Evolutionary conservation across 2,329 filamentous ascomycete genomes (phyloP).

Genomic region (Stenocarpella maydis): DNA sequence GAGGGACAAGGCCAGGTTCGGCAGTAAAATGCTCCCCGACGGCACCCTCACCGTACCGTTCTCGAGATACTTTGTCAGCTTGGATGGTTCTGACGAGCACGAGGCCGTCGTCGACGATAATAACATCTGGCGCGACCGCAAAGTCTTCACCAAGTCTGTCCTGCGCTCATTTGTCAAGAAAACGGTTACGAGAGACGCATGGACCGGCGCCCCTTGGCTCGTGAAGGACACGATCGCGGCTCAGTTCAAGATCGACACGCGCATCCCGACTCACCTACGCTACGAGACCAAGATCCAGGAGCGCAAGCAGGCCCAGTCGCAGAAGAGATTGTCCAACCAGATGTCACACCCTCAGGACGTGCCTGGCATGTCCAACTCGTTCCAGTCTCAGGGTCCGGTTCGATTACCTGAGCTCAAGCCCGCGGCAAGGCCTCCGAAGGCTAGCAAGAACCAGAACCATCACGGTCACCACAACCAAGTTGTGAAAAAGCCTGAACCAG

Average conservation of each 20-base stretch:
- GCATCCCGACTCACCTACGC: conserved; percentile 82
- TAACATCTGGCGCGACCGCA: conserved; percentile 86
- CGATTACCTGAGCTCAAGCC: conserved; percentile 79
- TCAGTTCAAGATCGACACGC: conserved; percentile 85
- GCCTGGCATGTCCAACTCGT: conserved; percentile 48
- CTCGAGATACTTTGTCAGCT: conserved; percentile 81
- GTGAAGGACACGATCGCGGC: conserved; percentile 88
- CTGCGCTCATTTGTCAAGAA: conserved; percentile 94
- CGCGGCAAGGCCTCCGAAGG: conserved; percentile 73
- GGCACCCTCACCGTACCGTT: conserved; percentile 75
- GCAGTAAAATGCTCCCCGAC: conserved; percentile 67
- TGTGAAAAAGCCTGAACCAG: conserved; percentile 49
- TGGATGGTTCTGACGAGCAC: conserved; percentile 72
- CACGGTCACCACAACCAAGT: conserved; percentile 43
- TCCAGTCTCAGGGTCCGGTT: conserved; percentile 55
- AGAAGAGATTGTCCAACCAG: conserved; percentile 62
- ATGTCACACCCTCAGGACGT: conserved; percentile 50
- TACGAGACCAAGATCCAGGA: conserved; percentile 83
- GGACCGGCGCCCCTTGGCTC: conserved; percentile 96
- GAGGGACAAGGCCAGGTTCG: conserved; percentile 85
- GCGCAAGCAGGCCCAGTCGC: conserved; percentile 75
- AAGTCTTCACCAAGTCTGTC: conserved; percentile 93
- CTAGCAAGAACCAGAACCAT: conserved; percentile 71
- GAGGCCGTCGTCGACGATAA: conserved; percentile 83
- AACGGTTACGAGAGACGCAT: conserved; percentile 88